These are phyloP conservation scores for Ogataea nakhonphanomensis DNA, from an alignment of 805 yeast genomes.

Conservation along the genomic window DNA sequence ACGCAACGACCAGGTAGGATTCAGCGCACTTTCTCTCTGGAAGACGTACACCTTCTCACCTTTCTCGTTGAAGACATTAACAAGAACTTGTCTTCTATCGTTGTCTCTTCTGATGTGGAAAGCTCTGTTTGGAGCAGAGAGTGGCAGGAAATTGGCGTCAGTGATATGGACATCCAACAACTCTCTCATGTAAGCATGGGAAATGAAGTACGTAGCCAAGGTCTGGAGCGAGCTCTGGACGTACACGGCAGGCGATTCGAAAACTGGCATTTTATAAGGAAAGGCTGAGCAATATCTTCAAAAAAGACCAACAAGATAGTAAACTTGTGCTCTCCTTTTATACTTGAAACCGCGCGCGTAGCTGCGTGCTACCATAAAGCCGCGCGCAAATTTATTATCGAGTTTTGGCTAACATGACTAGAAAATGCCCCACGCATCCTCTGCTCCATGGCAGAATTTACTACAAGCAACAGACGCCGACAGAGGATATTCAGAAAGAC, in stretches of 20 bases:
- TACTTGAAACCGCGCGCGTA: slow-evolving; percentile 5
- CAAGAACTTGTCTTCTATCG: slow-evolving; percentile 39
- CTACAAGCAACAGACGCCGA: slow-evolving; percentile 98
- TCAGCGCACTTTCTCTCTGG: slow-evolving; percentile 45
- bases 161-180: slow-evolving; percentile 38
- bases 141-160: slow-evolving; percentile 40
- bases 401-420: slow-evolving; percentile 2
- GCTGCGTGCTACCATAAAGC: slow-evolving; percentile 2
- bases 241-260: slow-evolving; percentile 47
- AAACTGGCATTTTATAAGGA: slow-evolving; percentile 34
- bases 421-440: slow-evolving; percentile 89
- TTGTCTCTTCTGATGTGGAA: slow-evolving; percentile 49
- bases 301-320: slow-evolving; percentile 10
- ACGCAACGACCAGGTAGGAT: slow-evolving; percentile 52
- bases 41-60: slow-evolving; percentile 46
- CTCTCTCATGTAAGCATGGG: slow-evolving; percentile 39
- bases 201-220: slow-evolving; percentile 40
- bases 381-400: not conserved
- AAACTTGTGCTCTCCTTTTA: slow-evolving; percentile 1
- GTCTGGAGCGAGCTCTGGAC: slow-evolving; percentile 40
- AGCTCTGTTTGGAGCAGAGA: slow-evolving; percentile 38
- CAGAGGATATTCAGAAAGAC: slow-evolving; percentile 90
- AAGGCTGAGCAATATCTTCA: slow-evolving; percentile 11
- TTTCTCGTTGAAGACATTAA: slow-evolving; percentile 46
- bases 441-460: slow-evolving; percentile 97